These are phyloP conservation scores for Pulveroboletus sp. DNA, from an alignment of 768 basidiomycete species.

Conservation along the genomic window DNA sequence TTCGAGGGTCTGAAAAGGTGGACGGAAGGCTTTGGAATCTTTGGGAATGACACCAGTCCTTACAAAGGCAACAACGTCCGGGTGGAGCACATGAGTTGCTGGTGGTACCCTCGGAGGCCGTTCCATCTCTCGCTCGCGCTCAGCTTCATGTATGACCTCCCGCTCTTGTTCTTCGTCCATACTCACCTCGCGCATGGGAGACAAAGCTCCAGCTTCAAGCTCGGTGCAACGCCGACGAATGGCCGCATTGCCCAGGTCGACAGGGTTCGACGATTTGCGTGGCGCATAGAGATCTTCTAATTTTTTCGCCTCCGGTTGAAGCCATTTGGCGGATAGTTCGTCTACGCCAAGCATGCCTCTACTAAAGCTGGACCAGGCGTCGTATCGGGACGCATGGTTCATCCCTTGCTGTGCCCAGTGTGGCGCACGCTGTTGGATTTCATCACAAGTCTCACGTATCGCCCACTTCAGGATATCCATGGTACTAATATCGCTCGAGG, in stretches of 20 bases:
- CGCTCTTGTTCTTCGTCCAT: conserved; percentile 52
- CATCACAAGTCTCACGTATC: conserved; percentile 42
- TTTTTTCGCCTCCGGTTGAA: conserved; percentile 38
- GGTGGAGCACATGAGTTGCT: conserved; percentile 21
- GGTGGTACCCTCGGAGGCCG: conserved; percentile 30
- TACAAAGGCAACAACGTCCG: conserved; percentile 25
- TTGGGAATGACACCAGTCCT: conserved; percentile 24
- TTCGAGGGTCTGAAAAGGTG: conserved; percentile 10
- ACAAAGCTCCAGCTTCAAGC: conserved; percentile 5
- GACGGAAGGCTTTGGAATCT: conserved; percentile 20
- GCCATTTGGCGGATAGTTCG: conserved; percentile 30
- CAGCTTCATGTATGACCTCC: conserved; percentile 44
- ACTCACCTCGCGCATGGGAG: not conserved
- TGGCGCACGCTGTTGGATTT: conserved; percentile 38
- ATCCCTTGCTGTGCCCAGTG: conserved; percentile 42
- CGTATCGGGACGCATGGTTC: conserved; percentile 17
- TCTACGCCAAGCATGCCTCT: not conserved
- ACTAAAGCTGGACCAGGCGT: conserved; percentile 15
- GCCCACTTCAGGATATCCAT: conserved; percentile 43
- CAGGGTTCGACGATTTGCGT: not conserved
- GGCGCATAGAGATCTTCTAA: conserved; percentile 36
- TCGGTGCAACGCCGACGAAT: conserved; percentile 14
- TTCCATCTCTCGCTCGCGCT: conserved; percentile 39
- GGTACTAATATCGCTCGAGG: conserved; percentile 3
- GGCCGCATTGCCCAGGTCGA: not conserved